A percentile compares a stretch with the other conserved stretches of the same genome.
Conservation (phyloP, 2,329 filamentous ascomycete species). For the Phyllosticta paracitricarpa region DNA sequence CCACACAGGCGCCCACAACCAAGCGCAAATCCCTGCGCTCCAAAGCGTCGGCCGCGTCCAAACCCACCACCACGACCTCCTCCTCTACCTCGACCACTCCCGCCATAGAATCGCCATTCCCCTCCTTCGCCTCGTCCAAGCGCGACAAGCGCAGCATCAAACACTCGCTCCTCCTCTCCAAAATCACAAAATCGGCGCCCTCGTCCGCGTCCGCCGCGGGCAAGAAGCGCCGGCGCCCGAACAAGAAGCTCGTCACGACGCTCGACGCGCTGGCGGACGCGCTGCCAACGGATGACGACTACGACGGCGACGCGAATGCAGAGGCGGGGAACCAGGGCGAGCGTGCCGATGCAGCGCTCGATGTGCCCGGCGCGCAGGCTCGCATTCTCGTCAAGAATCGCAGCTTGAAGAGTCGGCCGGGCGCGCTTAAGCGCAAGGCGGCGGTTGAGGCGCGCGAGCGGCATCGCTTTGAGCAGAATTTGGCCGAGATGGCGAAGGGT, state of each 20-base stretch:
- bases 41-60: conserved; percentile 15
- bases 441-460: conserved; percentile 70
- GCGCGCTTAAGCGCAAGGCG: conserved; percentile 76
- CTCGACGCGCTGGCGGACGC: conserved; percentile 71
- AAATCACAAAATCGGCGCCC: conserved; percentile 53
- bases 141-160: conserved; percentile 76
- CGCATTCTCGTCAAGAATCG: conserved; percentile 54
- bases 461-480: conserved; percentile 71
- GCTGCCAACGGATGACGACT: conserved; percentile 48
- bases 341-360: conserved; percentile 18
- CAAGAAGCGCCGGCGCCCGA: conserved; percentile 56
- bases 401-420: conserved; percentile 64
- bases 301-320: conserved; percentile 18
- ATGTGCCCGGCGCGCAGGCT: conserved; percentile 49
- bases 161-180: conserved; percentile 67
- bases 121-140: conserved; percentile 62
- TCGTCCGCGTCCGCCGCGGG: conserved; percentile 28
- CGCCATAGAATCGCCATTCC: conserved; percentile 15
- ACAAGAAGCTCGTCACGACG: conserved; percentile 68
- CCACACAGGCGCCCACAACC: conserved; percentile 21
- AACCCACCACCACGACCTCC: conserved; percentile 10
- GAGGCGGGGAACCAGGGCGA: conserved; percentile 11
- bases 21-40: conserved; percentile 25
- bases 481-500: conserved; percentile 59
- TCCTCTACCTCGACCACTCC: conserved; percentile 23